Evolutionary conservation across 164 flowering plant species (phyloP).

Genomic region (Magnolia officinalis): DNA sequence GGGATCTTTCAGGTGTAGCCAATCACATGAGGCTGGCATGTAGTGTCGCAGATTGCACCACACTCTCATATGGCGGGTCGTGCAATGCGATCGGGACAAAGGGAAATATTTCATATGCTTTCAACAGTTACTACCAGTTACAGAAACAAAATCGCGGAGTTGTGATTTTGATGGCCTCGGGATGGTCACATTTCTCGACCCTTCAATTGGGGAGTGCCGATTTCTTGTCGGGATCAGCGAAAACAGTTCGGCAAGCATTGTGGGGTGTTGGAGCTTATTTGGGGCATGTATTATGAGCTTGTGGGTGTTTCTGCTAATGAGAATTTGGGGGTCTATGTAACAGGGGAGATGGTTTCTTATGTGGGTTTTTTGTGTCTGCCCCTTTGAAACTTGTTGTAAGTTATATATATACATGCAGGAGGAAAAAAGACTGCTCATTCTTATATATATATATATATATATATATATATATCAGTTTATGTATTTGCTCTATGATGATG

Average conservation of each 20-base stretch:
- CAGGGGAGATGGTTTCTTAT: conserved; percentile 23
- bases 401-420: neutral
- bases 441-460: too few relatives aligned
- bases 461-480: too few relatives aligned
- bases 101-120: conserved; percentile 87
- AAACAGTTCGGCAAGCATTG: conserved; percentile 17
- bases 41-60: conserved; percentile 78
- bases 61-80: conserved; percentile 77
- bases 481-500: too few relatives aligned
- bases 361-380: conserved; percentile 25
- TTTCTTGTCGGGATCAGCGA: conserved; percentile 78
- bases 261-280: conserved; percentile 1
- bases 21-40: conserved; percentile 78
- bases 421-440: neutral
- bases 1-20: conserved; percentile 50
- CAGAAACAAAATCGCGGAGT: conserved; percentile 65
- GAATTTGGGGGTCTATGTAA: conserved; percentile 13
- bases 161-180: conserved; percentile 91
- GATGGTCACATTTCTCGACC: conserved; percentile 75
- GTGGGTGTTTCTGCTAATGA: conserved; percentile 22
- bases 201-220: conserved; percentile 80
- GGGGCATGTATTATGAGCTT: conserved; percentile 15
- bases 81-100: conserved; percentile 74
- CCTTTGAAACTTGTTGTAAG: conserved; percentile 11
- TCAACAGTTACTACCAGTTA: conserved; percentile 87